Evolutionary conservation across 208 protist genomes (phyloP), one percentile per base, ranked within the genome.

Genomic region (Trypanosoma caninum): DNA sequence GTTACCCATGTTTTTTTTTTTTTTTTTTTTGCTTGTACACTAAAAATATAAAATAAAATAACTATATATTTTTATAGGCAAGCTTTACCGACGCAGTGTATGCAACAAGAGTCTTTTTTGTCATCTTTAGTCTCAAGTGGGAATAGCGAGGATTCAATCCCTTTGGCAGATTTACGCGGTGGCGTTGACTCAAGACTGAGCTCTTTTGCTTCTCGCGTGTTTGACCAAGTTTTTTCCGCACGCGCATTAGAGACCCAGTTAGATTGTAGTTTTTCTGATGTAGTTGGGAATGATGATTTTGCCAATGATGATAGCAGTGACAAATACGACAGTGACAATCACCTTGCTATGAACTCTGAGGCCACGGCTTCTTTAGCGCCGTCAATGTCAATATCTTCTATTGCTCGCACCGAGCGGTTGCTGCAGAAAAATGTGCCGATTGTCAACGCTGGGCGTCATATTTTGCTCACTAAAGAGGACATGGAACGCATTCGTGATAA

Each of bases 391-490:
- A 47, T 72, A 8, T 64, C 60, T 22, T 67, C 69, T n/a, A 16
- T 91, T 46, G 78, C 69, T 16, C 58, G 63, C 25, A 76, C 80
- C 10, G 80, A 91, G 73, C 63, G 59, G 34, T 54, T 71, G 13
- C 58, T 91, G 51, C 65, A 76, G 28, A 74, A 71, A 31, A 65
- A 60, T 25, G 67, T 92, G 30, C 42, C 71, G 1, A 60, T 92
- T 56, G 53, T 78, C 1, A 73, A 68, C 25, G 78, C 69, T 8
- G 84, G 84, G 1, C 57, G 74, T 14, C 57, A 71, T 22, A 72
- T 78, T 16, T 44, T 74, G 38, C 78, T 92, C 27, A 82, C 66
- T 6, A 59, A 30, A n/a, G 77, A 83, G 7, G 86, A 93, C 51
- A 64, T 93, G 30, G 28, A 47, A 9, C 75, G 68, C 48, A 78